Conservation (phyloP, 2,329 filamentous ascomycete species). For the Claviceps monticola region DNA sequence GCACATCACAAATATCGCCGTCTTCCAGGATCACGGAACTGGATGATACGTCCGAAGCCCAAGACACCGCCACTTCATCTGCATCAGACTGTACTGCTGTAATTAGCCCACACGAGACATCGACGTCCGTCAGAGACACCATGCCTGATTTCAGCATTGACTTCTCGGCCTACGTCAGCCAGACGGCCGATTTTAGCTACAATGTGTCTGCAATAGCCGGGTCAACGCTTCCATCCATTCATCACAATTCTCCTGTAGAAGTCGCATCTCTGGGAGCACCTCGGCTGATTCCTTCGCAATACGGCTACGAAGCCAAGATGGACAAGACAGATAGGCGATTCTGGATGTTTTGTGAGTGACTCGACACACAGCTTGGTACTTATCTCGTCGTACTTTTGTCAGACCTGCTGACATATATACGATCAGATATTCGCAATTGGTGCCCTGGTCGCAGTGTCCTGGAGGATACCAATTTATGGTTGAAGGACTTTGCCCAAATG, state of each 20-base stretch:
- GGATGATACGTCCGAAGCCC: not conserved
- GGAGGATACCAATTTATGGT: constrained; percentile 24
- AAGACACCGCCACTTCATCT: not conserved
- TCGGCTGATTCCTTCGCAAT: constrained; percentile 14
- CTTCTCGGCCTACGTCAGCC: not conserved
- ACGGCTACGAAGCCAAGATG: constrained; percentile 20
- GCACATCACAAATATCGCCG: not conserved
- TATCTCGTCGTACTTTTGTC: not conserved
- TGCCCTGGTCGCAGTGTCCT: constrained; percentile 26
- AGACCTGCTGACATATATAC: not conserved
- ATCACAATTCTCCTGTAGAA: not conserved
- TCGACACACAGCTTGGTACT: not conserved
- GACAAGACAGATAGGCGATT: constrained; percentile 19
- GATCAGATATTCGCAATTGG: constrained; percentile 24
- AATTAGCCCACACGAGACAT: not conserved
- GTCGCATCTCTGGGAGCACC: constrained; percentile 4
- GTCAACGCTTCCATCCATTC: not conserved
- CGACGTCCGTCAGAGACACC: not conserved
- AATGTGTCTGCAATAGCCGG: not conserved
- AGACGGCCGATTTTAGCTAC: not conserved
- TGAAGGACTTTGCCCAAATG: constrained; percentile 26
- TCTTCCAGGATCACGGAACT: constrained; percentile 2
- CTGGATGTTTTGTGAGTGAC: constrained; percentile 21
- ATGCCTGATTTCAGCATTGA: not conserved
- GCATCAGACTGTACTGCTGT: not conserved